These are phyloP conservation scores for Syncephalastrum racemosum DNA, from an alignment of 371 early-diverging fungal genomes.

Conservation along the genomic window DNA sequence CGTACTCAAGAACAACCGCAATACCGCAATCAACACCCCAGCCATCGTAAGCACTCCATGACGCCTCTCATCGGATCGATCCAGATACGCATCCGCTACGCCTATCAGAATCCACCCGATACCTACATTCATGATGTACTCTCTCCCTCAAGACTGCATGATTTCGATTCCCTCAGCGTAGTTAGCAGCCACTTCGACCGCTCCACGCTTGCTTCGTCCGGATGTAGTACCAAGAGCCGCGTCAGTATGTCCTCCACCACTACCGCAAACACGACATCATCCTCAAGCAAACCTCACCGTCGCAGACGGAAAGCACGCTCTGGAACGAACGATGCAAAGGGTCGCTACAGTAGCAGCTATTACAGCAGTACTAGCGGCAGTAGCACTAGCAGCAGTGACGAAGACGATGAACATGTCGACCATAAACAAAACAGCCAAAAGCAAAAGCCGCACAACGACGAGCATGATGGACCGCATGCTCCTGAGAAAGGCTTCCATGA, in stretches of 20 bases:
- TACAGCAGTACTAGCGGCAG: too few relatives aligned
- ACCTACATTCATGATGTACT: conserved; percentile 12
- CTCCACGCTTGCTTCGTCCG: conserved; percentile 16
- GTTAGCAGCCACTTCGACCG: conserved; percentile 23
- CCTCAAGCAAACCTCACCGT: too few relatives aligned
- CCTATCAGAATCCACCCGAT: conserved; percentile 35
- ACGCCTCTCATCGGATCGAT: conserved; percentile 46
- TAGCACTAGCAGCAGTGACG: background rate
- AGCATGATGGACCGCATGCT: conserved; percentile 1
- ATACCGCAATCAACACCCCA: conserved; percentile 31
- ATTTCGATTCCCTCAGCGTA: conserved; percentile 25
- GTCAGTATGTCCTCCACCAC: too few relatives aligned
- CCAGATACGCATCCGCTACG: conserved; percentile 46
- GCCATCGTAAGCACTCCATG: conserved; percentile 46
- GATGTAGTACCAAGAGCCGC: too few relatives aligned
- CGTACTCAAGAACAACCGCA: conserved; percentile 18
- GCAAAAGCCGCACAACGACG: conserved; percentile 2
- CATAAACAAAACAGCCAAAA: conserved; percentile 12
- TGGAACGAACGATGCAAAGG: too few relatives aligned
- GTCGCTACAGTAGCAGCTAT: too few relatives aligned
- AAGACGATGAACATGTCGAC: conserved; percentile 5
- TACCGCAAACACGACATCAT: too few relatives aligned
- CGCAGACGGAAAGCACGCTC: too few relatives aligned
- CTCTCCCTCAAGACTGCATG: conserved; percentile 10
- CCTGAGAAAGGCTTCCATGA: conserved; percentile 25